Percentiles rank a stretch among this genome's conserved stretches.
Conservation (phyloP, 2,329 filamentous ascomycete genomes). For the Zasmidium cellare region DNA sequence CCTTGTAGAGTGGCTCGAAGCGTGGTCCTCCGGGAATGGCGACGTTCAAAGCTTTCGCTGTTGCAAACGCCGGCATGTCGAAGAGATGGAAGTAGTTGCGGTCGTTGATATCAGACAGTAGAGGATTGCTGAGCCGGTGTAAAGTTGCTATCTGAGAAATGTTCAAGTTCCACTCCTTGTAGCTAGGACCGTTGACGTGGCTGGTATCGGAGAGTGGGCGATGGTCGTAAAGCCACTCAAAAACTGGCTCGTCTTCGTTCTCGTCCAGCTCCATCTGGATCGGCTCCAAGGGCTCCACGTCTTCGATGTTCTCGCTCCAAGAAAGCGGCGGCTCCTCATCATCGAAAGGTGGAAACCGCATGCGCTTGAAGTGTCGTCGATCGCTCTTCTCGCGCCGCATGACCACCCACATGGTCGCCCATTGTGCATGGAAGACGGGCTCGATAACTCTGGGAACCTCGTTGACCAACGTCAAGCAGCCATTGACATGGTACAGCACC, state of each 20-base stretch:
- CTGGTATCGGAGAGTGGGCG: constrained; percentile 84
- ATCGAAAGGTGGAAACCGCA: constrained; percentile 98
- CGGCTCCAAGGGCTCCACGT: constrained; percentile 93
- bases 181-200: constrained; percentile 95
- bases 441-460: constrained; percentile 96
- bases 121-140: constrained; percentile 85
- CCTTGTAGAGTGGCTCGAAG: constrained; percentile 97
- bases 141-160: constrained; percentile 95
- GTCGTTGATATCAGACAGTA: constrained; percentile 89
- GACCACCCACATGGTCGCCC: constrained; percentile 98
- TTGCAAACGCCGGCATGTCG: constrained; percentile 90
- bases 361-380: constrained; percentile 92
- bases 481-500: constrained; percentile 97
- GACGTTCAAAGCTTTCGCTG: constrained; percentile 94
- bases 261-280: constrained; percentile 99
- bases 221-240: constrained; percentile 98
- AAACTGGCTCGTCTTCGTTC: constrained; percentile 84
- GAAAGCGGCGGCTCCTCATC: constrained; percentile 97
- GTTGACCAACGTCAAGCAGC: constrained; percentile 94
- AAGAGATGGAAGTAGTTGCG: constrained; percentile 99
- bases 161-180: constrained; percentile 91
- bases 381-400: constrained; percentile 99
- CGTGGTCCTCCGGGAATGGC: constrained; percentile 95
- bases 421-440: constrained; percentile 95
- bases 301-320: constrained; percentile 98